Conservation (phyloP, 2,329 filamentous ascomycete species). For the Metarhizium album region DNA sequence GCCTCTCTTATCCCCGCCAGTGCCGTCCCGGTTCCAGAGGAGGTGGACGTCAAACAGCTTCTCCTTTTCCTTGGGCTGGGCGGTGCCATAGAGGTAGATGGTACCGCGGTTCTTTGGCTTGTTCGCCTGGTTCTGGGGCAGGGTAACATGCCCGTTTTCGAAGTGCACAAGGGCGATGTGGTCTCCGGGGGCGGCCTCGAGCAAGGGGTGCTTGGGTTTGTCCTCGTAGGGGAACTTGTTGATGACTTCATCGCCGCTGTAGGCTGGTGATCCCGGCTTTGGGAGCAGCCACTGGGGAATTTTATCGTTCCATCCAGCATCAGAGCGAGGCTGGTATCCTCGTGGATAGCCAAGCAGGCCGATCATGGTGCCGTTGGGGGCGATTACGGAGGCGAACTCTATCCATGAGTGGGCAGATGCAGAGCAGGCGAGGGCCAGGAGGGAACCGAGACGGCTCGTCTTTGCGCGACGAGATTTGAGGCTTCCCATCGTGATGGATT, state of each 20-base stretch:
- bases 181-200: conserved; percentile 50
- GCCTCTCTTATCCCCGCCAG: conserved; percentile 70
- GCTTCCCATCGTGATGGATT: not conserved
- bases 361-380: conserved; percentile 61
- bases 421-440: conserved; percentile 19
- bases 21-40: conserved; percentile 68
- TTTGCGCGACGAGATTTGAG: not conserved
- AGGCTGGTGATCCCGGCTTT: conserved; percentile 47
- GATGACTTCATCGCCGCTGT: conserved; percentile 47
- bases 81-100: conserved; percentile 66
- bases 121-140: conserved; percentile 41
- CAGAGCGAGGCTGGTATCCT: conserved; percentile 49
- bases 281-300: conserved; percentile 56
- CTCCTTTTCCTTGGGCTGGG: conserved; percentile 40
- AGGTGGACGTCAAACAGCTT: conserved; percentile 56
- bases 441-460: conserved; percentile 9
- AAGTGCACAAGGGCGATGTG: conserved; percentile 56
- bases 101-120: conserved; percentile 58
- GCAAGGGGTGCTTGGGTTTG: conserved; percentile 47
- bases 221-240: conserved; percentile 24
- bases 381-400: conserved; percentile 63
- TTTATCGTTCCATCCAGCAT: conserved; percentile 44
- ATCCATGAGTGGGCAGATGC: conserved; percentile 66
- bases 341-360: conserved; percentile 66
- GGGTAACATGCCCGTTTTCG: conserved; percentile 68